A percentile compares a stretch with the other conserved stretches of the same genome.
phyloP scores from a whole-genome alignment of 1,284 basidiomycete species.

The Heterobasidion irregulare region DNA sequence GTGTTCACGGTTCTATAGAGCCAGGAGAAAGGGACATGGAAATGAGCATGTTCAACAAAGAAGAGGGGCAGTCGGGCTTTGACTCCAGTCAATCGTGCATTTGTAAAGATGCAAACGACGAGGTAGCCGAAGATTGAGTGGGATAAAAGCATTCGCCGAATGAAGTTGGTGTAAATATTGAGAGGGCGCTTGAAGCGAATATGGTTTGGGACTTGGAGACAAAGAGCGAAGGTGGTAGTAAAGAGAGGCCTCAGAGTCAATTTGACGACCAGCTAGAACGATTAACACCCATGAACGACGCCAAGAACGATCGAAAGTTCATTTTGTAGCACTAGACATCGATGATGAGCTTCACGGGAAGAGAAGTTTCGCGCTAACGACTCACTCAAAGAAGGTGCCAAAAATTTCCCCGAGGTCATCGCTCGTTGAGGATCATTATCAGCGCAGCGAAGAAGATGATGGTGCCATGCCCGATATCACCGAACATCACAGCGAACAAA shows the following conservation, averaged over 20 bases:
- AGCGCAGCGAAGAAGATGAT: conserved; percentile 76
- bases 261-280: conserved; percentile 1
- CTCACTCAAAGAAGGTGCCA: conserved; percentile 90
- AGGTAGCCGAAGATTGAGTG: conserved; percentile 98
- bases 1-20: conserved; percentile 48
- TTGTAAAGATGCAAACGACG: conserved; percentile 96
- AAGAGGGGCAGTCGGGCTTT: conserved; percentile 65
- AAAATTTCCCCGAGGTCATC: conserved; percentile 80
- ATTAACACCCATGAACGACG: conserved; percentile 80
- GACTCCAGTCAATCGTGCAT: conserved; percentile 91
- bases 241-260: conserved; percentile 9
- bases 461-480: conserved; percentile 92
- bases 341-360: conserved; percentile 36
- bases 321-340: conserved; percentile 99
- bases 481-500: conserved; percentile 85
- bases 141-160: conserved; percentile 96
- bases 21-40: conserved; percentile 91
- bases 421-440: conserved; percentile 84
- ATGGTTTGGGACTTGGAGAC: conserved; percentile 93
- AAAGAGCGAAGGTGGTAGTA: conserved; percentile 93
- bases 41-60: conserved; percentile 93
- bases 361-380: neutral
- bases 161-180: conserved; percentile 86
- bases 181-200: conserved; percentile 82
- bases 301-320: conserved; percentile 98